Percentiles rank a stretch among this genome's conserved stretches.
Conservation (phyloP, 768 basidiomycete genomes). For the Agaricus bisporus region DNA sequence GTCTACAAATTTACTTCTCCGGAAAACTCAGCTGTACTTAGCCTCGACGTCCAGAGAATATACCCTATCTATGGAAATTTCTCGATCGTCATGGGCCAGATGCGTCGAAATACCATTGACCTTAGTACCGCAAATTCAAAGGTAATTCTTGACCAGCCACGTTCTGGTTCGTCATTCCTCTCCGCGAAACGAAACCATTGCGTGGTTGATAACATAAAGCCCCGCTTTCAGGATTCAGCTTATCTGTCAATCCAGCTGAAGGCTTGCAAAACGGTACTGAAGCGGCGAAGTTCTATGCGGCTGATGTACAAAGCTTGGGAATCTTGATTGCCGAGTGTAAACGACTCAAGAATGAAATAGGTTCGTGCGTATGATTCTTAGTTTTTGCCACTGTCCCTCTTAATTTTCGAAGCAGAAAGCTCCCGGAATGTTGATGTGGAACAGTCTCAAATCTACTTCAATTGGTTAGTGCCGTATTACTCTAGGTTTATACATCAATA, state of each 20-base stretch:
- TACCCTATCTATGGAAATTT: conserved; percentile 55
- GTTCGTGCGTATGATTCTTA: conserved; percentile 24
- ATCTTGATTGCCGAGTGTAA: conserved; percentile 49
- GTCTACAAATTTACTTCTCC: conserved; percentile 35
- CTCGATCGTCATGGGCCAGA: conserved; percentile 52
- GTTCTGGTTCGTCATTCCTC: conserved; percentile 30
- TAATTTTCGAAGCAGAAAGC: conserved; percentile 16
- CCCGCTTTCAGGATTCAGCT: conserved; percentile 36
- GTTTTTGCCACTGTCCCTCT: not conserved
- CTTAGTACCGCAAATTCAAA: conserved; percentile 18
- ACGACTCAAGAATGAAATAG: conserved; percentile 43
- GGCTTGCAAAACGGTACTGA: conserved; percentile 18
- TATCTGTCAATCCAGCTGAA: conserved; percentile 47
- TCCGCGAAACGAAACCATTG: not conserved
- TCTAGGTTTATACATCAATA: conserved; percentile 22
- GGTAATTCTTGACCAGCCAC: conserved; percentile 26
- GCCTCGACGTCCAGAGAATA: conserved; percentile 40
- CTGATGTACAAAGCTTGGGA: conserved; percentile 42
- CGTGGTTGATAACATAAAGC: not conserved
- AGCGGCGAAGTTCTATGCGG: conserved; percentile 39
- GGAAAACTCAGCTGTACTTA: conserved; percentile 19
- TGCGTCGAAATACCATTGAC: conserved; percentile 32
- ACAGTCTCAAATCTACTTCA: conserved; percentile 29
- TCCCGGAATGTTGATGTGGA: conserved; percentile 20
- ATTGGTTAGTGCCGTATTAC: conserved; percentile 42